Base-by-base conservation (phyloP, 345 rosid species). In the Syzygium jambos region DNA sequence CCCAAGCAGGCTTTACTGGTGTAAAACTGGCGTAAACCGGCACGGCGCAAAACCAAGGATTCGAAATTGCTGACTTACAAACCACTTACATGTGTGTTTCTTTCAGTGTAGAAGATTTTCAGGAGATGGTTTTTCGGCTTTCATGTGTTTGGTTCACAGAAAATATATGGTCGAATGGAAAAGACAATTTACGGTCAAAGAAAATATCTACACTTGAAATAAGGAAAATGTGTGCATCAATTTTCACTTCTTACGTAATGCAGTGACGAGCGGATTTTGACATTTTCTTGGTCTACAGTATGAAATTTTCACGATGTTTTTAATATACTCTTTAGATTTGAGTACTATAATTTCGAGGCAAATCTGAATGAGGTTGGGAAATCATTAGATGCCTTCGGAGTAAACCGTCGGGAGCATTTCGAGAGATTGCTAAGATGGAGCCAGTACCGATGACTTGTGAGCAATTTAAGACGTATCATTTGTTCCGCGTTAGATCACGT, bases 401-500 rank as follows among this genome's bases (percentile, higher is more conserved):
- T 10, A 65, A 0, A 16, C 29, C 5, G 78, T 68, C 9, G 21
- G 10, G 11, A 17, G 23, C 5, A 30, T 2, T 1, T 0, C 2
- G 1, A 6, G 23, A 68, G 12, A 68, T 30, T 4, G 12, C 3
- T 9, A 30, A 8, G 43, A 34, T 22, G 3, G 41, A 68, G 43
- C 4, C 2, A 19, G 2, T 13, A 9, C 41, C 23, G 4, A 68
- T 34, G 23, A 9, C 1, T 17, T 17, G 17, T 17, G 21, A 17
- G 23, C 41, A 0, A 8, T 17, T 68, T 68, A 34, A 17, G 6
- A 68, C 4, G 17, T 16, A 4, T 68, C 17, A 30, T 3, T 3
- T 0, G 12, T 16, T 17, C 19, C 0, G 3, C 6, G 4, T 17
- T 34, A 4, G 6, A 34, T 22, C 23, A 4, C 3, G 7, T 30